Conservation (phyloP, 306 rosid genomes). For the Styphnolobium japonicum region DNA sequence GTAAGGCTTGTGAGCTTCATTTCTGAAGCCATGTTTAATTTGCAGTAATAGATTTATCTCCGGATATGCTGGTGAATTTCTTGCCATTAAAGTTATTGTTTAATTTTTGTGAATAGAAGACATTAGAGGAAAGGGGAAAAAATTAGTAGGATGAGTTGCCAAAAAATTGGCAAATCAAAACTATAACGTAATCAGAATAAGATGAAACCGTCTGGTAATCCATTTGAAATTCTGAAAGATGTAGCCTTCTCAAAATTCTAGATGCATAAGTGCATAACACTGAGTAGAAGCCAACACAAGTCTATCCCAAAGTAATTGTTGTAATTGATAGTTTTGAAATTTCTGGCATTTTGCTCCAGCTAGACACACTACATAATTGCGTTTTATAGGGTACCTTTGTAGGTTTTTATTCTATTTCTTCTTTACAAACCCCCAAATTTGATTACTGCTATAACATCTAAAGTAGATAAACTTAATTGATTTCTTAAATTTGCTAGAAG, state of each 20-base stretch:
- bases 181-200: background rate
- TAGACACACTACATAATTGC: background rate
- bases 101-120: background rate
- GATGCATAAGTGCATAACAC: background rate
- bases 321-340: background rate
- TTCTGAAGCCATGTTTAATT: background rate
- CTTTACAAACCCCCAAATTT: background rate
- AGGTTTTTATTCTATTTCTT: background rate
- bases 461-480: background rate
- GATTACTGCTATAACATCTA: background rate
- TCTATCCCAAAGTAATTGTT: background rate
- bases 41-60: background rate
- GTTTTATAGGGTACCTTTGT: background rate
- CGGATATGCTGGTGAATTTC: background rate
- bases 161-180: background rate
- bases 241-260: background rate
- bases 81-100: background rate
- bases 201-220: background rate
- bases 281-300: background rate
- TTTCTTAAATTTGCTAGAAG: background rate
- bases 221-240: background rate
- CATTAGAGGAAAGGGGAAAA: background rate
- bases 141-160: background rate
- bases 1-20: slow-evolving; percentile 50
- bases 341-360: background rate